phyloP scores from a whole-genome alignment of 1,139 yeast species.

The Arxiozyma bovina region DNA sequence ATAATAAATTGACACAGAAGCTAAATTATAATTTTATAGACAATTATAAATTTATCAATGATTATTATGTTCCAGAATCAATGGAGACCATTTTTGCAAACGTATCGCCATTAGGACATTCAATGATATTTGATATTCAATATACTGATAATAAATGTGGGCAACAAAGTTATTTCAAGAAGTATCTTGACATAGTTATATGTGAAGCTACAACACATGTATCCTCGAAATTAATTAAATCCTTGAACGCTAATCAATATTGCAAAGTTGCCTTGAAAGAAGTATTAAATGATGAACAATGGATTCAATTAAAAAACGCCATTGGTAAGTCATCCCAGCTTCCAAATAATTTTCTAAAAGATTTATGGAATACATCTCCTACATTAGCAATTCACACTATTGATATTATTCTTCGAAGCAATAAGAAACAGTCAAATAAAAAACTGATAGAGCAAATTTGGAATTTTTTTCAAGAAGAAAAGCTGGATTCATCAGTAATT shows the following conservation, averaged over 20 bases:
- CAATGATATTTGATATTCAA: background rate
- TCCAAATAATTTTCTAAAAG: constrained; percentile 16
- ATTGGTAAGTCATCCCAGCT: constrained; percentile 12
- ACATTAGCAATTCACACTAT: constrained; percentile 20
- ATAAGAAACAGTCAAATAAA: constrained; percentile 8
- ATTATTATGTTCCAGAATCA: constrained; percentile 3
- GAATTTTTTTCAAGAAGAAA: constrained; percentile 19
- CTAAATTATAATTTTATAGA: constrained; percentile 7
- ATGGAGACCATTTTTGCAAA: constrained; percentile 9
- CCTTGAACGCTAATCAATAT: constrained; percentile 9
- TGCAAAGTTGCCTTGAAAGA: constrained; percentile 19
- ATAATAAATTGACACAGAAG: background rate
- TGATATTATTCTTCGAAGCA: constrained; percentile 11
- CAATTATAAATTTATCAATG: constrained; percentile 15
- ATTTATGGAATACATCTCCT: constrained; percentile 25
- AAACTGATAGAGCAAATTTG: constrained; percentile 16
- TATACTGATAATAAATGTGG: background rate
- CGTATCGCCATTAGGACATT: background rate
- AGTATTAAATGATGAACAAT: constrained; percentile 14
- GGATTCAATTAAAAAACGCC: constrained; percentile 7
- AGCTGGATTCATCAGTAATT: constrained; percentile 15
- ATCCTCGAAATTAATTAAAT: constrained; percentile 3
- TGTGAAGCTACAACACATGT: constrained; percentile 21
- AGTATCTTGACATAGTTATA: constrained; percentile 15
- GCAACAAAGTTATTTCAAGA: constrained; percentile 6